Evolutionary conservation across 257 asterid genomes (phyloP).

Genomic region (Solanum appendiculatum): DNA sequence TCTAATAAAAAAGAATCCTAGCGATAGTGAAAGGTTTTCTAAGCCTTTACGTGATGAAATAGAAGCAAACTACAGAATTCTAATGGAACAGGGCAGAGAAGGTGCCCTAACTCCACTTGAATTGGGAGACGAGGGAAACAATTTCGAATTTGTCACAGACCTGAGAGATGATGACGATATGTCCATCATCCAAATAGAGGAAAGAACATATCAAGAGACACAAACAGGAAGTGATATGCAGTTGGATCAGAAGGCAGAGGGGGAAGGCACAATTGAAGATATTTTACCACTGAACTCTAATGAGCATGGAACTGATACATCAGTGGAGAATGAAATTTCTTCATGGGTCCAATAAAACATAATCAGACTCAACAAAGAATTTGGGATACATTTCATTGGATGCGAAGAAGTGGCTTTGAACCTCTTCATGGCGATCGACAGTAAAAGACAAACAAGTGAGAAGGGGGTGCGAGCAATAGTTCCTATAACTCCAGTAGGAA

Average conservation of each 20-base stretch:
- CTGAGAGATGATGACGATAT: not conserved
- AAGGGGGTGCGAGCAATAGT: not conserved
- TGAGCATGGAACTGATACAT: not conserved
- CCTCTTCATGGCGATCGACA: not conserved
- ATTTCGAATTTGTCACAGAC: not conserved
- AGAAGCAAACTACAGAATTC: not conserved
- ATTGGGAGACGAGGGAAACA: not conserved
- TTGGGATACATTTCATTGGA: not conserved
- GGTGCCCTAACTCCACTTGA: not conserved
- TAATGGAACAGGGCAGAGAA: not conserved
- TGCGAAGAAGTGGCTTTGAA: not conserved
- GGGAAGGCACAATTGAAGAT: not conserved
- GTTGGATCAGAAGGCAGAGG: not conserved
- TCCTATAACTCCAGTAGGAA: not conserved
- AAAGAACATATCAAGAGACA: not conserved
- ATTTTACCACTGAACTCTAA: not conserved
- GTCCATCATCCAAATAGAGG: not conserved
- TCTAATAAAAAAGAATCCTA: too few species aligned
- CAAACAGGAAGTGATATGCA: not conserved
- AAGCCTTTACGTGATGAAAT: not conserved
- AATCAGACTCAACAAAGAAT: not conserved
- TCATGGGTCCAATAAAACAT: not conserved
- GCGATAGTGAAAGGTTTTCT: too few species aligned
- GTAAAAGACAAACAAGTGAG: not conserved
- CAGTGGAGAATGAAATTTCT: not conserved